Evolutionary conservation across 139 green algal genomes (phyloP), one percentile per base, ranked within the genome.

Genomic region (Ettlia oleoabundans): DNA sequence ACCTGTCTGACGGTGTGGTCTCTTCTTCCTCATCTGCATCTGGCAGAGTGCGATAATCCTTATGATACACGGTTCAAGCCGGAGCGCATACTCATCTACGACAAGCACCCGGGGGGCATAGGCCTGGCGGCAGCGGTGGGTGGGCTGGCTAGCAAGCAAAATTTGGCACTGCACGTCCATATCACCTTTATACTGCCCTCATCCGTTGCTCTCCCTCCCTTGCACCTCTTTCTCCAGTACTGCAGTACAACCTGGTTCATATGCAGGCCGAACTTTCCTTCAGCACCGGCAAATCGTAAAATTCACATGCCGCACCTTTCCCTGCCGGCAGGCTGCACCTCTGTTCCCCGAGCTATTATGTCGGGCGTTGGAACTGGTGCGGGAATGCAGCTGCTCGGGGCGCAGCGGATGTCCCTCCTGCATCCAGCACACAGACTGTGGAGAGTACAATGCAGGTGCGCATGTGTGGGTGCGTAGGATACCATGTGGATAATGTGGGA

Each of bases 71-170:
- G 95, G 18, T 99, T 93, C 88, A 87, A 89, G 47, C 93, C 95
- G 22, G 93, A 97, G 82, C 89, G 96, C 19, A 65, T 99, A 43
- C 91, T 99, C 47, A 42, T 99, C 58, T 99, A 92, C 82, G 96
- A 99, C 89, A 93, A 91, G 47, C 93, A 98, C 58, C 90, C 90
- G 3, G 95, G 92, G 4, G 96, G 96, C 43, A 94, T 98, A 37
- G 96, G 96, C 33, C 88, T 98, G 58, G 82, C 90, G 0, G 82
- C 77, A 6, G 89, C 93, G 88, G 93, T 95, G 82, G 35, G 76
- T 58, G 47, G 47, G 47, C 47, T 24, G 47, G 15, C 47, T 15
- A 58, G 15, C 47, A 15, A 24, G 47, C 47, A 24, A 58, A 58
- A 58, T 10, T 15, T 24, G 13, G 47, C 15, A 24, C 47, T 58